Conservation (phyloP, 441 rosid genomes). For the Raphanus hybrid region DNA sequence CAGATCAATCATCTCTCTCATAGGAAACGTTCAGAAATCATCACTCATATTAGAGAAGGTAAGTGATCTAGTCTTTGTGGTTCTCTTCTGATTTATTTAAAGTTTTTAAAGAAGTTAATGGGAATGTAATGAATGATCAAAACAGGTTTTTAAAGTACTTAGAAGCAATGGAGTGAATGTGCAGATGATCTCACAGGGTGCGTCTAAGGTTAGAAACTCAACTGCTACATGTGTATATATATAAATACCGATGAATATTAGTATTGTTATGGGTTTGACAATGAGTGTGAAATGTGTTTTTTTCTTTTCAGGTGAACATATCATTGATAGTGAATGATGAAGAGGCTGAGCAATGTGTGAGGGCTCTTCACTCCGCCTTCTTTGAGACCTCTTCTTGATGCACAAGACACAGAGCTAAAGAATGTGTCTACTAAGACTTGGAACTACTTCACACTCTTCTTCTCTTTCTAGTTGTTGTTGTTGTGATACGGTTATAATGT, state of each 20-base stretch:
- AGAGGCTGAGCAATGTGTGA: conserved; percentile 85
- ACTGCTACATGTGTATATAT: not conserved
- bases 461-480: not conserved
- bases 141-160: conserved; percentile 66
- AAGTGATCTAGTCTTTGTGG: not conserved
- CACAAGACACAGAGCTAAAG: not conserved
- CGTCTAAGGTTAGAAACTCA: conserved; percentile 71
- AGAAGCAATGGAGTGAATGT: conserved; percentile 85
- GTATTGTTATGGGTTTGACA: not conserved
- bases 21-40: conserved; percentile 89
- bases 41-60: conserved; percentile 98
- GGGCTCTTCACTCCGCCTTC: conserved; percentile 78
- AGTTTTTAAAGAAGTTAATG: not conserved
- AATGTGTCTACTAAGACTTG: conserved; percentile 26
- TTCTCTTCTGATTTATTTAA: not conserved
- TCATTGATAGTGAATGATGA: conserved; percentile 83
- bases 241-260: not conserved
- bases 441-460: conserved; percentile 17
- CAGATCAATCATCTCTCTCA: conserved; percentile 93
- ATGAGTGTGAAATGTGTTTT: not conserved
- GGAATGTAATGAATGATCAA: not conserved
- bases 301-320: conserved; percentile 59
- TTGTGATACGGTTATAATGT: not conserved
- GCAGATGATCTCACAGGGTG: conserved; percentile 98
- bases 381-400: conserved; percentile 49